A percentile compares a stretch with the other conserved stretches of the same genome.
phyloP scores from a whole-genome alignment of 495 filamentous ascomycete species.

The Neurospora sp. region DNA sequence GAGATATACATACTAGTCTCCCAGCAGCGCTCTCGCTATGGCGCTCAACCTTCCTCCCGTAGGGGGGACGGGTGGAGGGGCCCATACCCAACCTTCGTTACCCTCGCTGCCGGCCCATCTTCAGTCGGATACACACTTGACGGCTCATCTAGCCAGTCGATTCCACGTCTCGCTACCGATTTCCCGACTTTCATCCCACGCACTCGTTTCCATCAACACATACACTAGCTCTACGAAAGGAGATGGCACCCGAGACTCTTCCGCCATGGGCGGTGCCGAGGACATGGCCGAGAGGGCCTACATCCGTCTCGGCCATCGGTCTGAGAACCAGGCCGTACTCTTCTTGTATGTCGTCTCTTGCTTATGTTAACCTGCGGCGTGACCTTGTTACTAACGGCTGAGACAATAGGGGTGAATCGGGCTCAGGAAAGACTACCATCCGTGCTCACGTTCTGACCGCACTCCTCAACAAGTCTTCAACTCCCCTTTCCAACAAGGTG shows the following conservation, averaged over 20 bases:
- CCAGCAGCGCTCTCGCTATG: slow-evolving; percentile 22
- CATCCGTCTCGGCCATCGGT: slow-evolving; percentile 74
- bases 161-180: slow-evolving; percentile 87
- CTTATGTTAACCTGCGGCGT: not conserved
- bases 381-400: slow-evolving; percentile 14
- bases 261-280: slow-evolving; percentile 78
- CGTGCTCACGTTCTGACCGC: slow-evolving; percentile 78
- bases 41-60: slow-evolving; percentile 33
- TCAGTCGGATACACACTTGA: slow-evolving; percentile 93
- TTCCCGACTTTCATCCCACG: slow-evolving; percentile 80
- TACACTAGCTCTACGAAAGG: slow-evolving; percentile 81
- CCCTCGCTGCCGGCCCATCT: slow-evolving; percentile 81
- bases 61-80: slow-evolving; percentile 41
- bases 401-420: slow-evolving; percentile 71
- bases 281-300: slow-evolving; percentile 79
- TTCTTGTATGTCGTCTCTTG: slow-evolving; percentile 61
- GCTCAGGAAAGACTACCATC: slow-evolving; percentile 89
- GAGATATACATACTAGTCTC: not conserved
- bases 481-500: slow-evolving; percentile 83
- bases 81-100: slow-evolving; percentile 83
- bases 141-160: slow-evolving; percentile 88
- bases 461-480: slow-evolving; percentile 77
- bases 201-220: slow-evolving; percentile 82
- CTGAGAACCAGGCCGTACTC: slow-evolving; percentile 84
- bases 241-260: slow-evolving; percentile 81